Evolutionary conservation across 805 yeast species (phyloP).

Genomic region (Candida xiaguanensis): DNA sequence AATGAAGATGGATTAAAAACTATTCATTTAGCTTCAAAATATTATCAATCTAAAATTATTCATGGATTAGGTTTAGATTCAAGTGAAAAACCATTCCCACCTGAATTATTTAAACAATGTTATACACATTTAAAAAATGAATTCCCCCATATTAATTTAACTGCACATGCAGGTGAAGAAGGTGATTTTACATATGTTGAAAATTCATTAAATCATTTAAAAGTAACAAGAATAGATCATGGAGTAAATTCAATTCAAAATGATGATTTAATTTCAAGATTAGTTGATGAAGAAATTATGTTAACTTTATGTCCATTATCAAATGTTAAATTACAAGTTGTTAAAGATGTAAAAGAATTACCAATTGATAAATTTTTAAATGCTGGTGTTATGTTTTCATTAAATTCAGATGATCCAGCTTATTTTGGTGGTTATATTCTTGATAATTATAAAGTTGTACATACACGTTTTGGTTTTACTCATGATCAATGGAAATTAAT

Average conservation of each 20-base stretch:
- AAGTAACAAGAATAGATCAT: conserved; percentile 74
- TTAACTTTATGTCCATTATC: conserved; percentile 76
- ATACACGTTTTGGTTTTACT: conserved; percentile 53
- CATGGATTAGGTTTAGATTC: conserved; percentile 83
- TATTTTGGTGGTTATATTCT: conserved; percentile 83
- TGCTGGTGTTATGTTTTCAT: conserved; percentile 66
- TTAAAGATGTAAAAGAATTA: conserved; percentile 59
- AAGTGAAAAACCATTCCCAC: conserved; percentile 75
- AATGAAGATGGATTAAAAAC: conserved; percentile 55
- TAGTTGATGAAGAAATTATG: conserved; percentile 54
- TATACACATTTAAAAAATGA: conserved; percentile 46
- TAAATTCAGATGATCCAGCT: conserved; percentile 48
- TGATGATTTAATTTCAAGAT: conserved; percentile 48
- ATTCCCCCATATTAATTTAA: conserved; percentile 55
- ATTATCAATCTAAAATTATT: conserved; percentile 54
- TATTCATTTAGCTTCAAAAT: conserved; percentile 49
- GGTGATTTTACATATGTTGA: conserved; percentile 70
- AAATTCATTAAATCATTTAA: conserved; percentile 54
- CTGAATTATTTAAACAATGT: conserved; percentile 63
- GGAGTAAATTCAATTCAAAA: conserved; percentile 66
- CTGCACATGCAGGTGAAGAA: conserved; percentile 91
- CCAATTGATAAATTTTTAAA: conserved; percentile 63
- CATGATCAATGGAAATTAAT: conserved; percentile 60
- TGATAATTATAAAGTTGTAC: conserved; percentile 69
- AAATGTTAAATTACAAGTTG: conserved; percentile 72